phyloP scores from a whole-genome alignment of 2,329 filamentous ascomycete species.

The Fusarium sp. region DNA sequence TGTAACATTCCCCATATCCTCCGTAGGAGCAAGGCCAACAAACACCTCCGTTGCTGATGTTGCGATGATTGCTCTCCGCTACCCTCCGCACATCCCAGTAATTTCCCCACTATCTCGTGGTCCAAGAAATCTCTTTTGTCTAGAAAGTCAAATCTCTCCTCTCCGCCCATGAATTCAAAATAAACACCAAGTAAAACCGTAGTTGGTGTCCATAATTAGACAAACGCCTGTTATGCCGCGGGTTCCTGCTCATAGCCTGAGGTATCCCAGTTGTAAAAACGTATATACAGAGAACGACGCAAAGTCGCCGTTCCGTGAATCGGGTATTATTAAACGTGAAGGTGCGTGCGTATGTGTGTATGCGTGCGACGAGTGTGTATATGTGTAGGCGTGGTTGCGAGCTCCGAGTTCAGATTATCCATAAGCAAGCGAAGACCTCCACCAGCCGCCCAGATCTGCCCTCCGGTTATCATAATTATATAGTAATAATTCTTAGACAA shows the following conservation, averaged over 20 bases:
- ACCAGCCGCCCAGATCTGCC: neutral
- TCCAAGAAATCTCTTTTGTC: constrained; percentile 46
- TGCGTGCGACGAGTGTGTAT: constrained; percentile 3
- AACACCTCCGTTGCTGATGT: constrained; percentile 27
- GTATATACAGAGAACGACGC: constrained; percentile 46
- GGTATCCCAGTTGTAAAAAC: constrained; percentile 46
- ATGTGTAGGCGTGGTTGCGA: neutral
- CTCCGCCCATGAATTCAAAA: constrained; percentile 27
- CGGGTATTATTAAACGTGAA: constrained; percentile 47
- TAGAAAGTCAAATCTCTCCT: constrained; percentile 43
- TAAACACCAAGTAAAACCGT: constrained; percentile 32
- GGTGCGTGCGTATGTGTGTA: constrained; percentile 10
- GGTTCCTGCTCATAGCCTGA: constrained; percentile 40
- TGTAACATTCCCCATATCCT: constrained; percentile 19
- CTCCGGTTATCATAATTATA: neutral
- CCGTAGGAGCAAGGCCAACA: constrained; percentile 17
- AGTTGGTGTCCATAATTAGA: constrained; percentile 18
- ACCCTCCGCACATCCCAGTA: constrained; percentile 21
- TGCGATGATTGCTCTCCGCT: constrained; percentile 42
- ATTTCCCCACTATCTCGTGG: constrained; percentile 34
- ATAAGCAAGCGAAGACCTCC: neutral
- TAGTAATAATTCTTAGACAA: neutral
- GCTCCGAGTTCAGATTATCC: neutral
- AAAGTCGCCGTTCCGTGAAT: constrained; percentile 33
- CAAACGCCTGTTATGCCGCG: constrained; percentile 50